Percentiles rank a stretch among this genome's conserved stretches.
Conservation (phyloP, 2,329 filamentous ascomycete species). For the Fusarium camptoceras region DNA sequence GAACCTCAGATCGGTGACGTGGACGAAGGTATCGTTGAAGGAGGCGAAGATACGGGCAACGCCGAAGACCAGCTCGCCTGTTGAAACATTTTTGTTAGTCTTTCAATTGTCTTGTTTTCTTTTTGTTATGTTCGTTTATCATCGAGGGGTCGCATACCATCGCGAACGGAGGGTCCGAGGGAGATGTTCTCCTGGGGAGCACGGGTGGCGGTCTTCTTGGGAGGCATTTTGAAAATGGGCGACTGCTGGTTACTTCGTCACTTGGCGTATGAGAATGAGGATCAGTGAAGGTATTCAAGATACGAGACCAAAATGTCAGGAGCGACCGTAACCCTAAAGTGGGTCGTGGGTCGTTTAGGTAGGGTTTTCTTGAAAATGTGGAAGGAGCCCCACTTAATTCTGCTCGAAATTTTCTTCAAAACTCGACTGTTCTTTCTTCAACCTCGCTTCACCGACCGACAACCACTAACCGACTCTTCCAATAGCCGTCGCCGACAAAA, state of each 20-base stretch:
- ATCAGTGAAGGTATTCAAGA: constrained; percentile 45
- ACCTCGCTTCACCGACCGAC: constrained; percentile 47
- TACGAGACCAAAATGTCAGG: constrained; percentile 39
- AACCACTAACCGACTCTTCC: constrained; percentile 55
- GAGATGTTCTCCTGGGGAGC: constrained; percentile 97
- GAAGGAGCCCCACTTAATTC: constrained; percentile 41
- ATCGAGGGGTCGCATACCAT: constrained; percentile 71
- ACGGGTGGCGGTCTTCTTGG: constrained; percentile 84
- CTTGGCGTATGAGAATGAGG: constrained; percentile 52
- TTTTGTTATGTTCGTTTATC: constrained; percentile 5
- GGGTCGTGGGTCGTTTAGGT: too few relatives aligned
- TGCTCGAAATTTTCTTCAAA: constrained; percentile 28
- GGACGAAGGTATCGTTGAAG: constrained; percentile 94
- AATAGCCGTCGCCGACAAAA: constrained; percentile 56
- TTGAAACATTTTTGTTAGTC: constrained; percentile 51
- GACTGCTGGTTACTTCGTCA: constrained; percentile 52
- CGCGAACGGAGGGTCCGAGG: constrained; percentile 94
- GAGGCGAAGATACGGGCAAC: constrained; percentile 97
- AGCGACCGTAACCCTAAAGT: too few relatives aligned
- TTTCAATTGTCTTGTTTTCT: not conserved
- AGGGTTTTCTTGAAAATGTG: too few relatives aligned
- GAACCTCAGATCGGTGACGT: constrained; percentile 98
- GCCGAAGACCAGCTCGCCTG: constrained; percentile 96
- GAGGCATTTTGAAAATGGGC: constrained; percentile 78
- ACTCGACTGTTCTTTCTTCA: constrained; percentile 5